Evolutionary conservation across 2,329 filamentous ascomycete species (phyloP), one percentile per base, ranked within the genome.

Genomic region (Purpureocillium lavendulum): DNA sequence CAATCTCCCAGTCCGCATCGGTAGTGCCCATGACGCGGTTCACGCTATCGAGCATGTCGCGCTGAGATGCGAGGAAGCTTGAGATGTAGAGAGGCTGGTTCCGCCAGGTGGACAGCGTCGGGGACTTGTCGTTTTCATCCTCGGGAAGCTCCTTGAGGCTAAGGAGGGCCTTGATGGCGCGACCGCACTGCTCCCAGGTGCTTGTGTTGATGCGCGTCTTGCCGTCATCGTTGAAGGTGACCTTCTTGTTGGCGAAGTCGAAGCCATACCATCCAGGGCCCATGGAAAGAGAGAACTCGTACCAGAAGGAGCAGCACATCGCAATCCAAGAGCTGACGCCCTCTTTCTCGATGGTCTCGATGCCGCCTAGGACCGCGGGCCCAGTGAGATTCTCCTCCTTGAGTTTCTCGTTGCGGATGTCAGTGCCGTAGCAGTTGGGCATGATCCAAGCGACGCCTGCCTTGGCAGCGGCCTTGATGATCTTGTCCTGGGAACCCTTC

Each of bases 11-110:
- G 49, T 84, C 80, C 0, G 56, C 58, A 30, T 80, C 73, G 2
- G 60, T 71, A 0, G 71, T 76, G 0, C 70, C 70, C 0, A 73
- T 72, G 4, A 79, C 78, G 0, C 72, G 70, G 49, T 79, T 67
- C 11, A 80, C 57, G n/a, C 69, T 71, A 30, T 72, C 70, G 39
- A 85, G 67, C 64, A 85, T 84, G 9, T 85, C 80, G 10, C 67
- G 66, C 55, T 86, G 82, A 42, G 59, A 75, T 43, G 79, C 48
- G 10, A 61, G 54, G 59, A 82, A 84, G 44, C 73, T 79, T 7
- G 63, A 66, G 10, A 80, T 47, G 47, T 68, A 75, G 2, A 81
- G 51, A 1, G 50, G 45, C 36, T 67, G 65, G 54, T 80, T 75
- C 3, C 15, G 58, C 47, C 49, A 65, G 44, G 35, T 61, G 50